Evolutionary conservation across 2,329 filamentous ascomycete species (phyloP).

Genomic region (Ceratocystis alfenasii): DNA sequence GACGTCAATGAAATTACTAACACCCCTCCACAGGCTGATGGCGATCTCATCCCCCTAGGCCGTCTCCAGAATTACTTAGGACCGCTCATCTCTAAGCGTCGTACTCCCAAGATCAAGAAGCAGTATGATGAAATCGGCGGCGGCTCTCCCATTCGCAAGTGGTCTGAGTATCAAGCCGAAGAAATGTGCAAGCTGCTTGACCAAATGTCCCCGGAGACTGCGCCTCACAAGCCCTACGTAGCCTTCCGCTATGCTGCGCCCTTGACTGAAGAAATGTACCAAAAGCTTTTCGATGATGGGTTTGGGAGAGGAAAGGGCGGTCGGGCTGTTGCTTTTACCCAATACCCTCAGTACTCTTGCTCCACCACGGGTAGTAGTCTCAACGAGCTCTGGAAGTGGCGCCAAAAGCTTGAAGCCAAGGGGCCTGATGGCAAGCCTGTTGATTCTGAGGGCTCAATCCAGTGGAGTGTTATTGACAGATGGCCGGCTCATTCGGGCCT

Average conservation of each 20-base stretch:
- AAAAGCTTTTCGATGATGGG: slow-evolving; percentile 68
- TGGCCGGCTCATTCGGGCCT: slow-evolving; percentile 90
- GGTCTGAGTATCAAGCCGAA: slow-evolving; percentile 85
- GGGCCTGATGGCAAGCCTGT: slow-evolving; percentile 30
- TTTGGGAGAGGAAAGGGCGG: slow-evolving; percentile 86
- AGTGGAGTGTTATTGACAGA: slow-evolving; percentile 95
- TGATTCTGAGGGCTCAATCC: slow-evolving; percentile 53
- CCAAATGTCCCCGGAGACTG: slow-evolving; percentile 78
- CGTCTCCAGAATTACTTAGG: slow-evolving; percentile 83
- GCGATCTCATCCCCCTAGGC: slow-evolving; percentile 88
- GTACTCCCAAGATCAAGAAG: slow-evolving; percentile 92
- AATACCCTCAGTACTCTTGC: slow-evolving; percentile 97
- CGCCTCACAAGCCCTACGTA: slow-evolving; percentile 93
- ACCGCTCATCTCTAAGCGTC: slow-evolving; percentile 68
- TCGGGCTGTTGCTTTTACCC: slow-evolving; percentile 88
- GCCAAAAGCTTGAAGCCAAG: slow-evolving; percentile 74
- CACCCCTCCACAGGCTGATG: slow-evolving; percentile 55
- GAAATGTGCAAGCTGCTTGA: slow-evolving; percentile 98
- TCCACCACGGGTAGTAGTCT: slow-evolving; percentile 92
- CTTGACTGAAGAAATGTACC: slow-evolving; percentile 88
- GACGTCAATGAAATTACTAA: slow-evolving; percentile 20
- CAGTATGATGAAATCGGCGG: slow-evolving; percentile 93
- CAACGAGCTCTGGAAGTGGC: slow-evolving; percentile 97
- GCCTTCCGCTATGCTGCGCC: slow-evolving; percentile 93
- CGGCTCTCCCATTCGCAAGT: slow-evolving; percentile 94